Evolutionary conservation across 768 basidiomycete species (phyloP).

Genomic region (Lactifluus hygrophoroides): DNA sequence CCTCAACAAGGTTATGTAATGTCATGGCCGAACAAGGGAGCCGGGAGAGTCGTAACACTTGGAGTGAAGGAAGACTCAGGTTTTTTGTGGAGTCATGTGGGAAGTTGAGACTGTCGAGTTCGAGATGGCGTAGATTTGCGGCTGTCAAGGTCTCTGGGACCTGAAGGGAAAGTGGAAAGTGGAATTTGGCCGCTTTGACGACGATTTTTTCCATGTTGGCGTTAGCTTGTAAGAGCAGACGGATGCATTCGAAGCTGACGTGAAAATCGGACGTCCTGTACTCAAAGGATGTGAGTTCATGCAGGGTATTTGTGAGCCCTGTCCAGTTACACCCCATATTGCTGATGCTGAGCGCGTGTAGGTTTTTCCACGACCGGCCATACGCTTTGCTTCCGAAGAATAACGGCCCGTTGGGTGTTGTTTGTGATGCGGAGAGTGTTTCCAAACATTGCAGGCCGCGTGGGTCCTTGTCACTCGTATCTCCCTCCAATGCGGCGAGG

Average conservation of each 20-base stretch:
- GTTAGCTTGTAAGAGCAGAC: constrained; percentile 22
- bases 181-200: background rate
- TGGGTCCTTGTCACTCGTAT: background rate
- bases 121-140: constrained; percentile 13
- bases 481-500: background rate
- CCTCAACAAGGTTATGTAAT: background rate
- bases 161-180: background rate
- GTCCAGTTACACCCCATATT: constrained; percentile 1
- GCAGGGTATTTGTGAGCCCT: background rate
- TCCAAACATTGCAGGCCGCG: background rate
- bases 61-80: constrained; percentile 14
- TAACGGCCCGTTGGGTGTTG: background rate
- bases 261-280: background rate
- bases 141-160: background rate
- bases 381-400: background rate
- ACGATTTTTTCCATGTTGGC: constrained; percentile 20
- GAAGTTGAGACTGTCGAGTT: background rate
- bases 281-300: constrained; percentile 17
- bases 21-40: background rate
- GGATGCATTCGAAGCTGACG: constrained; percentile 7
- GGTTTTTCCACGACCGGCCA: background rate
- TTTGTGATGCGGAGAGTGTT: background rate
- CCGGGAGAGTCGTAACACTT: constrained; percentile 1
- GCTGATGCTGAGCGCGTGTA: background rate
- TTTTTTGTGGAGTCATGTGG: background rate